Evolutionary conservation across 768 basidiomycete genomes (phyloP), one percentile per base, ranked within the genome.

Genomic region (Boletus rufocinnamomeus): DNA sequence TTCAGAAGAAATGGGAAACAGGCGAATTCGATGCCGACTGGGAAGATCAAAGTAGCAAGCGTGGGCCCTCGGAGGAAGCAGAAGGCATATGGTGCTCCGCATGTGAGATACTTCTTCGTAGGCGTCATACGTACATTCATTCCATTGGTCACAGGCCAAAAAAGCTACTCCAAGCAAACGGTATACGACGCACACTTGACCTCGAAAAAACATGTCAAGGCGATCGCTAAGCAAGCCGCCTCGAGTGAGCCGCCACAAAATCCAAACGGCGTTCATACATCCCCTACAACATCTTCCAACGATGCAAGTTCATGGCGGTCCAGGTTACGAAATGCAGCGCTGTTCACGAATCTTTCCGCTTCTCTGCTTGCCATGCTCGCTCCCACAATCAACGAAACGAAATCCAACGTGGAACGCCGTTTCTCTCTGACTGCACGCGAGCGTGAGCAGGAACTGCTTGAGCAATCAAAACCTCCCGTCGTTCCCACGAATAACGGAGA

Each of bases 371-470:
- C 71, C 7, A 76, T 81, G 37, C 83, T 98, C 32, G 74, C 82
- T 11, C 75, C 82, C 32, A 86, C 84, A 27, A 75, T 98, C 34
- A 84, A 85, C 60, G 97, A 98, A 67, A 96, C 97, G 0, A 93
- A 95, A 69, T 87, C 93, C 27, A 98, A 98, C 69, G 93, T 98
- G 38, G 97, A 98, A 73, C 90, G 97, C 47, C 84, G 94, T 49
- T 93, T 96, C 76, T 97, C 97, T 17, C 83, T 99, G 50, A 99
- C 97, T 2, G 93, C 96, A n/a, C 85, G 91, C 56, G 97, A 99
- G 75, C 90, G 97, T 67, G 97, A 99, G 74, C 88, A 95, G 71
- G 95, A 95, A 72, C 77, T 93, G 28, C 72, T 91, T 38, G 95
- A 98, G 58, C 86, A 88, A 64, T 70, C 79, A 44, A 75, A 78